Percentiles rank a stretch among this genome's conserved stretches.
These are phyloP conservation scores for Immersiporthe knoxdaviesiana DNA, from an alignment of 2,329 filamentous ascomycete species.

Conservation along the genomic window DNA sequence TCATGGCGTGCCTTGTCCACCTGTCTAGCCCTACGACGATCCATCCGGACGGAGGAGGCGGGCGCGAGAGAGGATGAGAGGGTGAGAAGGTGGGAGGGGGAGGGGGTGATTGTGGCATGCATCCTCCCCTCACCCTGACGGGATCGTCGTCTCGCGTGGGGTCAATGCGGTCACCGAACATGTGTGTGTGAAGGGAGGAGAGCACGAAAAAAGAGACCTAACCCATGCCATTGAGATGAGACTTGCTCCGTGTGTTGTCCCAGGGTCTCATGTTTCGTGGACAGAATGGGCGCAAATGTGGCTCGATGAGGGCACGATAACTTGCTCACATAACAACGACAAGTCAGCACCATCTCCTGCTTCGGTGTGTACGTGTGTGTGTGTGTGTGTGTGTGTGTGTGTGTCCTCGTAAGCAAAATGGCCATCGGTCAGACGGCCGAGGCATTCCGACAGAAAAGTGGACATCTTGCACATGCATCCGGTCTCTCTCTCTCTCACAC, in stretches of 20 bases:
- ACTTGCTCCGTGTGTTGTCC: neutral
- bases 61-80: too few relatives aligned
- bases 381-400: neutral
- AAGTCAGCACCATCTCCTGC: neutral
- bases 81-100: too few relatives aligned
- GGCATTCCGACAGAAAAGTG: neutral
- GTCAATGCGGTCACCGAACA: neutral
- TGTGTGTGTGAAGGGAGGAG: neutral
- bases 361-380: too few relatives aligned
- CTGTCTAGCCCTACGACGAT: constrained; percentile 15
- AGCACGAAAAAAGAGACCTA: neutral
- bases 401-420: neutral
- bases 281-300: neutral
- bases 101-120: neutral
- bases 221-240: neutral
- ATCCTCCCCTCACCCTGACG: neutral
- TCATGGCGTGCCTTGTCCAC: neutral
- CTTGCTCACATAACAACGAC: neutral
- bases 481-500: neutral
- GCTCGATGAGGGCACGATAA: neutral
- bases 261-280: neutral
- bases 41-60: neutral
- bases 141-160: neutral
- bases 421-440: neutral
- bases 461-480: neutral